A percentile compares a stretch with the other conserved stretches of the same genome.
phyloP scores from a whole-genome alignment of 495 filamentous ascomycete species.

The Diplogelasinospora grovesii region DNA sequence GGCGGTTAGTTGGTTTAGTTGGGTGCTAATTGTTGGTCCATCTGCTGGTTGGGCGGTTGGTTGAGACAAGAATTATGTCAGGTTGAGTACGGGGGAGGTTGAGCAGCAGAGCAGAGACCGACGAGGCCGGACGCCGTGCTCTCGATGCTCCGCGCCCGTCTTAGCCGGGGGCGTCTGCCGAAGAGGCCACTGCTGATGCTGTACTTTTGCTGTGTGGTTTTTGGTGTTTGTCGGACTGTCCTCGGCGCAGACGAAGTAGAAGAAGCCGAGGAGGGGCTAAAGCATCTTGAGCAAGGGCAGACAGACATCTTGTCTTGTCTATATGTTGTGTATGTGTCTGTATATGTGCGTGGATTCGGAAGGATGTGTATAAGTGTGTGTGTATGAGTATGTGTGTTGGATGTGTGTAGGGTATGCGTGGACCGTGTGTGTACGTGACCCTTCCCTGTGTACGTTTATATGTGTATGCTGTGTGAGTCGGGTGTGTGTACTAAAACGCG shows the following conservation, averaged over 20 bases:
- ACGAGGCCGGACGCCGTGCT: background rate
- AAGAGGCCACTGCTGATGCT: background rate
- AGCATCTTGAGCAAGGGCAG: constrained; percentile 22
- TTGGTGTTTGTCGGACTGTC: background rate
- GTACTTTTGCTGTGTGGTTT: background rate
- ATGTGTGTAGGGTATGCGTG: too few species aligned
- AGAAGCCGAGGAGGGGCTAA: constrained; percentile 1
- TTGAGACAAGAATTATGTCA: too few species aligned
- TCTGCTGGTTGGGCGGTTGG: too few species aligned
- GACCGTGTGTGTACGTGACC: too few species aligned
- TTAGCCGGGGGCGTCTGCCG: too few species aligned
- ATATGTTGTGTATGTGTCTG: background rate
- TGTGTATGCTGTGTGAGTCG: too few species aligned
- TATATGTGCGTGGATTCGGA: background rate
- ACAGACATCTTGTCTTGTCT: constrained; percentile 2
- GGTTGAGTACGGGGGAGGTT: too few species aligned
- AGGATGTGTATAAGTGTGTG: background rate
- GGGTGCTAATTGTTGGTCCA: too few species aligned
- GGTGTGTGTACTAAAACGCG: too few species aligned
- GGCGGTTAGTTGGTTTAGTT: too few species aligned
- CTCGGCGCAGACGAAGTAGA: background rate
- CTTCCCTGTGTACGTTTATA: too few species aligned
- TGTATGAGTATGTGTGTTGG: too few species aligned
- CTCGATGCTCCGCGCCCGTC: background rate
- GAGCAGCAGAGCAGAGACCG: background rate